Percentiles rank a stretch among this genome's conserved stretches.
phyloP scores from a whole-genome alignment of 306 rosid genomes.

The Quercus berberidifolia region DNA sequence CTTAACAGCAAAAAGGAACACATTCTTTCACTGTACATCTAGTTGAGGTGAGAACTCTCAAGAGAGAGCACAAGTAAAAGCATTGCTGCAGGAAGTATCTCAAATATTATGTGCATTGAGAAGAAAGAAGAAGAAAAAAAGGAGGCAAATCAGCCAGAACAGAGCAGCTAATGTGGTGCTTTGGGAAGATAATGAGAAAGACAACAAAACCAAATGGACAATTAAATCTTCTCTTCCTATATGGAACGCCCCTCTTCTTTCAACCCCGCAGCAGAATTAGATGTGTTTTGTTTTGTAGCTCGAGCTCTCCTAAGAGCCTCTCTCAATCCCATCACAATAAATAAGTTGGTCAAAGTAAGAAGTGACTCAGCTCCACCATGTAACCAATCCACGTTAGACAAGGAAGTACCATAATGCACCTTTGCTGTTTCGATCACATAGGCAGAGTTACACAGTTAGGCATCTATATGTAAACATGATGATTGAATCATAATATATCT shows the following conservation, averaged over 20 bases:
- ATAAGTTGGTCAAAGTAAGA: constrained; percentile 80
- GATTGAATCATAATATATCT: background rate
- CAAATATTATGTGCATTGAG: background rate
- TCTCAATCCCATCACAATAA: constrained; percentile 85
- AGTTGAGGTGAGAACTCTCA: background rate
- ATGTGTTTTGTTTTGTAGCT: constrained; percentile 27
- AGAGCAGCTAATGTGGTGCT: background rate
- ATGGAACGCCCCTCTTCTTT: constrained; percentile 32
- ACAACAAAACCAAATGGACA: background rate
- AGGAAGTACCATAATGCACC: constrained; percentile 83
- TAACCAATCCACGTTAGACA: constrained; percentile 96
- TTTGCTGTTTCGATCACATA: constrained; percentile 51
- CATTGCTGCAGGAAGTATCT: background rate
- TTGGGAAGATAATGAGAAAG: background rate
- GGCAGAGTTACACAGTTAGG: constrained; percentile 16
- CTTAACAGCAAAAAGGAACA: background rate
- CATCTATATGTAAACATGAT: background rate
- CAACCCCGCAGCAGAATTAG: constrained; percentile 26
- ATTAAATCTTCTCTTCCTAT: constrained; percentile 5
- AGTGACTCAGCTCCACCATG: constrained; percentile 93
- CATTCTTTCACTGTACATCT: background rate
- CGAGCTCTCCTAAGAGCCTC: constrained; percentile 51
- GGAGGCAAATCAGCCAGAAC: background rate
- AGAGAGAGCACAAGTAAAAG: background rate
- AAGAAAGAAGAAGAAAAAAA: background rate